Evolutionary conservation across 1,284 basidiomycete species (phyloP), one percentile per base, ranked within the genome.

Genomic region (Ganoderma lingzhi): DNA sequence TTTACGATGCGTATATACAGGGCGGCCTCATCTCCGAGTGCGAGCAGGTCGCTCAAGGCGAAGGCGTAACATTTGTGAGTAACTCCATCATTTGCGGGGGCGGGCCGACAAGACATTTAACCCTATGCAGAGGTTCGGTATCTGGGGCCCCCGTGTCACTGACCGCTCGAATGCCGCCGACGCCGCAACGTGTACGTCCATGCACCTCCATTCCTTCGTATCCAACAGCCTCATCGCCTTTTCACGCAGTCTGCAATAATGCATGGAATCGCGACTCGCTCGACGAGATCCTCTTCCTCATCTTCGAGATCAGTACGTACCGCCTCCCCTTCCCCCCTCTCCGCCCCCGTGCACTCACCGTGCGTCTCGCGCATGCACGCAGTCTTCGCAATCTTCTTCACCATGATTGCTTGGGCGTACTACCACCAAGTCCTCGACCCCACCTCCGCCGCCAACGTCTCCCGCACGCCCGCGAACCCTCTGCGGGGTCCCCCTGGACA

Each of bases 341-440:
- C 9, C 15, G 4, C 35, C 17, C 30, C 56, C 14, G 39, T 10
- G 0, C 62, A 39, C 44, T 39, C 55, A 37, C 58, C n/a, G 5
- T 37, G 23, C 56, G 8, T 6, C 15, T 39, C 19, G 35, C n/a
- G 9, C 56, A 56, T 5, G 23, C 19, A 51, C 65, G 37, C 68
- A 90, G 87, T 87, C 62, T 75, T 90, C 51, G 82, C 89, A 66
- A 71, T 83, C 28, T 76, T 93, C 65, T 93, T 93, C 82, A 84
- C 87, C 45, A 74, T 86, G 63, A 78, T 92, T 72, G 86, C 88
- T 1, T 90, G 90, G 76, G 83, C 84, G 10, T 95, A 90, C 82
- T 90, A 91, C 77, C 88, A 89, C 32, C 93, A 95, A 81, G 77
- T 88, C 10, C 83, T 88, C 39, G 91, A 95, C 77, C 92, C 93